Evolutionary conservation across 768 basidiomycete species (phyloP), one percentile per base, ranked within the genome.

Genomic region (Mycena kentingensis): DNA sequence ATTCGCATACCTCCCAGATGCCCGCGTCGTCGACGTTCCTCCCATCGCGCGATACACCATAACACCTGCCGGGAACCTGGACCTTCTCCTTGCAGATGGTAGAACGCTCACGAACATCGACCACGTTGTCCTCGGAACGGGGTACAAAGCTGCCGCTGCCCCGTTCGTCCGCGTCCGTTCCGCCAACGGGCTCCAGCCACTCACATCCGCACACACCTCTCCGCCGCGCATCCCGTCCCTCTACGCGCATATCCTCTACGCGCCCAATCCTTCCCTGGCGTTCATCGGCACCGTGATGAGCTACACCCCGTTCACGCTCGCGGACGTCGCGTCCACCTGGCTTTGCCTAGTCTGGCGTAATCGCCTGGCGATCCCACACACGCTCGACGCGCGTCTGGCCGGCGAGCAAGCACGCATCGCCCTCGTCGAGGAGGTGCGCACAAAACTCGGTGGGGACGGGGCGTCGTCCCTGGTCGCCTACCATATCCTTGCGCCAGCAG

Each of bases 291-390:
- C 74, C 1, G 53, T 72, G 10, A 63, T 77, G 46, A 70, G 72
- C 15, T 76, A 73, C 56, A 79, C 73, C 8, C 80, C 80, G 3
- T 81, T 81, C 60, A 68, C 68, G 4, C 66, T 80, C 54, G 73
- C 75, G 1, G 79, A 81, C 51, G 65, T 82, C 39, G 68, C 67
- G n/a, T 77, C 75, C 62, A 77, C 75, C 3, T 80, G 76, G 76
- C 69, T 82, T 34, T 61, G 77, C 1, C 63, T 77, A 19, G 70
- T 72, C 2, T 80, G 77, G 76, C 49, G 55, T 2, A 58, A 65
- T 2, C 51, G 61, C 25, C 58, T 72, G 13, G 13, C 54, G 2
- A 70, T 76, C 51, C 77, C 78, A 0, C 44, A 60, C 19, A 70
- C 73, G 1, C 8, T 59, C 2, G 65, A 67, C 26, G 69, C 52